phyloP scores from a whole-genome alignment of 2,329 filamentous ascomycete species.

The Aspergillus sp. region DNA sequence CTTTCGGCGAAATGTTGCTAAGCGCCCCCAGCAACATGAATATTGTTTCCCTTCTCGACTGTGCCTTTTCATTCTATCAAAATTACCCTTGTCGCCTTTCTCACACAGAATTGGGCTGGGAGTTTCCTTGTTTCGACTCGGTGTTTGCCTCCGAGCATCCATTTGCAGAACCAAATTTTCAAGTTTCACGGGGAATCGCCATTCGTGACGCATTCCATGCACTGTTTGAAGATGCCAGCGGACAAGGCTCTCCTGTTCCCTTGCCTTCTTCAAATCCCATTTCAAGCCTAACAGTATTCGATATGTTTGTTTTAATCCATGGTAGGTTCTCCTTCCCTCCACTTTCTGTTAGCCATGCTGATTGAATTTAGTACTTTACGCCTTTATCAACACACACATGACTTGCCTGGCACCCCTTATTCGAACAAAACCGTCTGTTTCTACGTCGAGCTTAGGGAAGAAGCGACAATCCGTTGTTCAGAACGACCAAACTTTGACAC shows the following conservation, averaged over 20 bases:
- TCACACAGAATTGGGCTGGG: constrained; percentile 43
- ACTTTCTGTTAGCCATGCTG: neutral
- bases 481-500: constrained; percentile 30
- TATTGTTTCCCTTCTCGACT: constrained; percentile 44
- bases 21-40: constrained; percentile 35
- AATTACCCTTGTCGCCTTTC: constrained; percentile 46
- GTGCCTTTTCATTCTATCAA: constrained; percentile 46
- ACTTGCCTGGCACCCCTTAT: constrained; percentile 33
- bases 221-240: constrained; percentile 34
- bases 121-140: constrained; percentile 44
- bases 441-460: neutral
- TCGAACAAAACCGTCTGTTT: constrained; percentile 1
- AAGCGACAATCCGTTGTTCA: constrained; percentile 17
- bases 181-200: constrained; percentile 36
- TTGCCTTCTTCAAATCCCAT: constrained; percentile 6
- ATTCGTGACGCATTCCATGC: constrained; percentile 41
- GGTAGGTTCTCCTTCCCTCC: constrained; percentile 24
- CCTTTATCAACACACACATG: constrained; percentile 45
- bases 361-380: constrained; percentile 34
- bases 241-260: constrained; percentile 11
- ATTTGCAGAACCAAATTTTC: constrained; percentile 42
- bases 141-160: constrained; percentile 44
- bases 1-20: neutral
- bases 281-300: constrained; percentile 34
- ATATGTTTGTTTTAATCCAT: constrained; percentile 47